Percentiles rank a stretch among this genome's conserved stretches.
Conservation (phyloP, 345 rosid genomes). For the Syzygium jambos region DNA sequence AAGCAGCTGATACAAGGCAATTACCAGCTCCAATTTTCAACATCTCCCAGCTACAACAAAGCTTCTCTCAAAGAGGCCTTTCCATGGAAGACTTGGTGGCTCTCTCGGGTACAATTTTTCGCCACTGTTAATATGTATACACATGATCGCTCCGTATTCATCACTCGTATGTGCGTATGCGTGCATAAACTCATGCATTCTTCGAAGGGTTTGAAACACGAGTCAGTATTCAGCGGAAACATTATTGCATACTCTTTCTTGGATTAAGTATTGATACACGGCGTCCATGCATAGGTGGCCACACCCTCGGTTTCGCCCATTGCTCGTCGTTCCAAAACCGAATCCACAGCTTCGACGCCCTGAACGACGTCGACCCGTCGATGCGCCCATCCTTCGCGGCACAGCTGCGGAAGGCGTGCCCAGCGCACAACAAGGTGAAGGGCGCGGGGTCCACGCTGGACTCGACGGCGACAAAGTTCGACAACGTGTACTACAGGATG, state of each 20-base stretch:
- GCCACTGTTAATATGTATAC: neutral
- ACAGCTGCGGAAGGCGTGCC: slow-evolving; percentile 40
- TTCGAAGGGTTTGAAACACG: neutral
- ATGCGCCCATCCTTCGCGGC: slow-evolving; percentile 51
- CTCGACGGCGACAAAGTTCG: slow-evolving; percentile 31
- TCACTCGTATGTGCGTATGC: neutral
- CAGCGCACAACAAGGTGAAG: slow-evolving; percentile 47
- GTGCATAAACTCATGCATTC: neutral
- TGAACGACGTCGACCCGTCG: slow-evolving; percentile 50
- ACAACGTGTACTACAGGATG: slow-evolving; percentile 64
- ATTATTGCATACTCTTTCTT: neutral
- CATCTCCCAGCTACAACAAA: slow-evolving; percentile 61
- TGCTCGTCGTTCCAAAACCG: slow-evolving; percentile 86
- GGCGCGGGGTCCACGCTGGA: slow-evolving; percentile 69
- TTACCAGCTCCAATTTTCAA: slow-evolving; percentile 75
- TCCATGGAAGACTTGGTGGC: slow-evolving; percentile 60
- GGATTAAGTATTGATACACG: neutral
- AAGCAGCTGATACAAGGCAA: slow-evolving; percentile 71
- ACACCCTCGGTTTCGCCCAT: slow-evolving; percentile 83
- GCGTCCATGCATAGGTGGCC: slow-evolving; percentile 43
- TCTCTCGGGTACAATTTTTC: slow-evolving; percentile 46
- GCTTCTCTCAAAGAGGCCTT: slow-evolving; percentile 79
- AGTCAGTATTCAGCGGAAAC: neutral
- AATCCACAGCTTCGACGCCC: slow-evolving; percentile 62
- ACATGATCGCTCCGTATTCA: neutral